These are phyloP conservation scores for Exophiala calicioides DNA, from an alignment of 2,329 filamentous ascomycete species.

Conservation along the genomic window DNA sequence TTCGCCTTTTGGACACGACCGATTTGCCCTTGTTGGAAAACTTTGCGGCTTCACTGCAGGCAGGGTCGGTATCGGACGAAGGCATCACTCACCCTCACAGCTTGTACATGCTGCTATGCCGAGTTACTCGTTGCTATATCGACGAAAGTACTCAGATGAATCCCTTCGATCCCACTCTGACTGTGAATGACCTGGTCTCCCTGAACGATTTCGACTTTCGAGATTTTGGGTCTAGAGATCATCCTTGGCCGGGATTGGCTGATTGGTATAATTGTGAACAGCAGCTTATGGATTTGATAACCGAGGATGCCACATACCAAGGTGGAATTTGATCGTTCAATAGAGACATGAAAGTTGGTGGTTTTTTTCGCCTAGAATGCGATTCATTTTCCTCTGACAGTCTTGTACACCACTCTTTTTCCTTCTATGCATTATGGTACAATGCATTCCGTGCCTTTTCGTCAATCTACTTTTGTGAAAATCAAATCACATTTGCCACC, in stretches of 20 bases:
- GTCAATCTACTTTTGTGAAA: neutral
- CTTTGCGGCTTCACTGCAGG: constrained; percentile 37
- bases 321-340: no score
- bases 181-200: neutral
- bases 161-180: neutral
- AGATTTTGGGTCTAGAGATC: neutral
- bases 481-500: constrained; percentile 16
- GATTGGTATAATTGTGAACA: neutral
- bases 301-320: no score
- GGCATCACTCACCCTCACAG: constrained; percentile 37
- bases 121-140: constrained; percentile 32
- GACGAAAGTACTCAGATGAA: neutral
- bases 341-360: no score
- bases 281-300: no score
- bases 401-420: no score
- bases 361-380: no score
- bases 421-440: no score
- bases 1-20: constrained; percentile 32
- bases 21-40: constrained; percentile 34
- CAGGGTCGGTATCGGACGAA: constrained; percentile 17
- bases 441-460: no score
- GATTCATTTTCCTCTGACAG: no score
- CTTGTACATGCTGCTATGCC: constrained; percentile 39
- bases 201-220: neutral
- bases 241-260: neutral